Conservation (phyloP, 768 basidiomycete species). For the Hirschioporus abietinus region DNA sequence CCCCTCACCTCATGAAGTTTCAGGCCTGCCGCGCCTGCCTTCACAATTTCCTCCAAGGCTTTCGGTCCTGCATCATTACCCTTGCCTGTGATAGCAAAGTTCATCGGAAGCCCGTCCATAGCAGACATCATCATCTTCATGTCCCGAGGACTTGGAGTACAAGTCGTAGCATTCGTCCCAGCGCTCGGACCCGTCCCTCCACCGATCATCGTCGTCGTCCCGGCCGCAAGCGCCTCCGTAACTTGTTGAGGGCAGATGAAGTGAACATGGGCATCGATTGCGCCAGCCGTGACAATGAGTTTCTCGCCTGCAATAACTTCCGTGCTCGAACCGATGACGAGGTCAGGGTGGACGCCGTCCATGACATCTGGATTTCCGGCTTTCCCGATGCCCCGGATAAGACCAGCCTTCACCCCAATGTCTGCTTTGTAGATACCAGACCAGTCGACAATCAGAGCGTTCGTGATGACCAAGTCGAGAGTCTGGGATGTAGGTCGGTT, state of each 20-base stretch:
- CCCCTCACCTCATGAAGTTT: slow-evolving; percentile 76
- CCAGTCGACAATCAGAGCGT: slow-evolving; percentile 93
- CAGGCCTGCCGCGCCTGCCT: slow-evolving; percentile 81
- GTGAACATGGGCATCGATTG: slow-evolving; percentile 88
- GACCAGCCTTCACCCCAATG: slow-evolving; percentile 82
- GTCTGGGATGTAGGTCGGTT: slow-evolving; percentile 59
- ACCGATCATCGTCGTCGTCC: slow-evolving; percentile 92
- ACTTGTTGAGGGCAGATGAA: slow-evolving; percentile 95
- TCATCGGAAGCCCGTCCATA: slow-evolving; percentile 85
- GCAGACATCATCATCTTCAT: slow-evolving; percentile 88
- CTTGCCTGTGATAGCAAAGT: slow-evolving; percentile 94
- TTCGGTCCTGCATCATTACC: slow-evolving; percentile 82
- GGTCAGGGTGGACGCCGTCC: slow-evolving; percentile 63
- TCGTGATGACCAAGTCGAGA: slow-evolving; percentile 92
- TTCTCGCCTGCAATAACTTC: slow-evolving; percentile 97
- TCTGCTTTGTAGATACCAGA: slow-evolving; percentile 97
- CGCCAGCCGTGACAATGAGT: slow-evolving; percentile 89
- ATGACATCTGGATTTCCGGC: slow-evolving; percentile 95
- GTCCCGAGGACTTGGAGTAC: slow-evolving; percentile 87
- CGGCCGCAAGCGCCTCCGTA: slow-evolving; percentile 73
- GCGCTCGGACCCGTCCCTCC: slow-evolving; percentile 94
- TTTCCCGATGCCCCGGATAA: slow-evolving; percentile 89
- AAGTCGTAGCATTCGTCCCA: slow-evolving; percentile 90
- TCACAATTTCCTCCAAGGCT: slow-evolving; percentile 75
- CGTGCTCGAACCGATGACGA: slow-evolving; percentile 85